Percentiles rank a stretch among this genome's conserved stretches.
Evolutionary conservation across 352 stramenopile genomes (phyloP).

Genomic region (Achlya hypogyna): DNA sequence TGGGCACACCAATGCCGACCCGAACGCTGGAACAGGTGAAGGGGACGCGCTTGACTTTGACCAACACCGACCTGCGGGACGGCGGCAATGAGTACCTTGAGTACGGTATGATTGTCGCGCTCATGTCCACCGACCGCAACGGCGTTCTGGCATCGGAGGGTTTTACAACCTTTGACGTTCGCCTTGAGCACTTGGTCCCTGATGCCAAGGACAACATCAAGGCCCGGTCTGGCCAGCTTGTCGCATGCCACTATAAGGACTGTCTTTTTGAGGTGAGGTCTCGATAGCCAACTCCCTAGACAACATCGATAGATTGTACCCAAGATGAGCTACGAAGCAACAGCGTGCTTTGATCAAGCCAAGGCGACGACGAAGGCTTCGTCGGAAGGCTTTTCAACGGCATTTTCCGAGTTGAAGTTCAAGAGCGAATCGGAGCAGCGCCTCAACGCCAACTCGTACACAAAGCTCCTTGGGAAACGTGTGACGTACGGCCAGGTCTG

Average conservation of each 20-base stretch:
- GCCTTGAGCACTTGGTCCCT: constrained; percentile 42
- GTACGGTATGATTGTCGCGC: constrained; percentile 58
- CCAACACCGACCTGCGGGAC: neutral
- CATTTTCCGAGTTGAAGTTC: constrained; percentile 41
- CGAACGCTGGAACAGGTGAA: neutral
- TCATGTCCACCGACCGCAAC: constrained; percentile 48
- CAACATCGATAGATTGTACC: constrained; percentile 41
- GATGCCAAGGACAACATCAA: constrained; percentile 5
- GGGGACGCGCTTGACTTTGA: too few relatives aligned
- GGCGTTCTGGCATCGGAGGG: constrained; percentile 47
- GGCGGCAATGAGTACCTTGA: constrained; percentile 35
- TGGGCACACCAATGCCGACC: neutral
- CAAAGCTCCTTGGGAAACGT: constrained; percentile 45
- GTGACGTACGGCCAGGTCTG: constrained; percentile 59
- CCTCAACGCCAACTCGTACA: constrained; percentile 64
- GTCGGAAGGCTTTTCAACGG: neutral
- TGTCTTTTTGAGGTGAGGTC: constrained; percentile 39
- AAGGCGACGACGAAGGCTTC: neutral
- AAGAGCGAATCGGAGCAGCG: constrained; percentile 56
- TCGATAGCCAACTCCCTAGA: constrained; percentile 37
- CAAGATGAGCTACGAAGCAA: constrained; percentile 68
- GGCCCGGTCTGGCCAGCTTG: neutral
- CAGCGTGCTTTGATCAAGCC: constrained; percentile 31
- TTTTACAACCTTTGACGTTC: constrained; percentile 46
- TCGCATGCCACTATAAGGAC: constrained; percentile 26